Conservation (phyloP, 2,329 filamentous ascomycete species). For the Daldinia eschscholtzii region DNA sequence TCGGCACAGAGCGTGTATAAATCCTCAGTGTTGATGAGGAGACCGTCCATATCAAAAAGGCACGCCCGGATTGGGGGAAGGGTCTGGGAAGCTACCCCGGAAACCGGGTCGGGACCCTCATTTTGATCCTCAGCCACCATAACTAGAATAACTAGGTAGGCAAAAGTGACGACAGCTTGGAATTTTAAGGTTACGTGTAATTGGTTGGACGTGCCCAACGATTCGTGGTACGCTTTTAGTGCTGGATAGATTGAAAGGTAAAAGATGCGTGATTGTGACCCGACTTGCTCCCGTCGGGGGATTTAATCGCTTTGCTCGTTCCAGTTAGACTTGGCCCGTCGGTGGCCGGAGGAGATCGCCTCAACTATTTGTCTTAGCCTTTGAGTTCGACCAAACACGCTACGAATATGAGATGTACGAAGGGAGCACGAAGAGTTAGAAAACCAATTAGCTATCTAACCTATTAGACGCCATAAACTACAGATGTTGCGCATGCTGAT, state of each 20-base stretch:
- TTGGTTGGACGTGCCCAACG: not conserved
- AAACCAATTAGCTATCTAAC: not conserved
- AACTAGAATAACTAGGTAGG: not conserved
- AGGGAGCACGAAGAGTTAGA: not conserved
- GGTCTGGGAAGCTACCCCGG: constrained; percentile 1
- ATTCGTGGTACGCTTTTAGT: not conserved
- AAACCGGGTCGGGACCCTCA: not conserved
- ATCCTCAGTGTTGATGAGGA: constrained; percentile 81
- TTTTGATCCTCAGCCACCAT: constrained; percentile 7
- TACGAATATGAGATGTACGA: not conserved
- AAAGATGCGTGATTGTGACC: not conserved
- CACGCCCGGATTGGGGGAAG: constrained; percentile 75
- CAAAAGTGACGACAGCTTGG: not conserved
- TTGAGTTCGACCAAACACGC: not conserved
- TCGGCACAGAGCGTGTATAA: constrained; percentile 77
- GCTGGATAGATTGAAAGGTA: not conserved
- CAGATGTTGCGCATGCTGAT: constrained; percentile 6
- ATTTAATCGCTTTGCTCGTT: constrained; percentile 14
- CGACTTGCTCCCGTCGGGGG: constrained; percentile 26
- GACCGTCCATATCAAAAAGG: constrained; percentile 85
- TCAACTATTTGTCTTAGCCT: constrained; percentile 1
- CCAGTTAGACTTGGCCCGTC: constrained; percentile 34
- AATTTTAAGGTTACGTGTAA: not conserved
- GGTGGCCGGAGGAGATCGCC: constrained; percentile 47
- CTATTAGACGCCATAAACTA: constrained; percentile 11